Base-by-base conservation (phyloP, 805 yeast genomes). In the Wickerhamomyces bovis region DNA sequence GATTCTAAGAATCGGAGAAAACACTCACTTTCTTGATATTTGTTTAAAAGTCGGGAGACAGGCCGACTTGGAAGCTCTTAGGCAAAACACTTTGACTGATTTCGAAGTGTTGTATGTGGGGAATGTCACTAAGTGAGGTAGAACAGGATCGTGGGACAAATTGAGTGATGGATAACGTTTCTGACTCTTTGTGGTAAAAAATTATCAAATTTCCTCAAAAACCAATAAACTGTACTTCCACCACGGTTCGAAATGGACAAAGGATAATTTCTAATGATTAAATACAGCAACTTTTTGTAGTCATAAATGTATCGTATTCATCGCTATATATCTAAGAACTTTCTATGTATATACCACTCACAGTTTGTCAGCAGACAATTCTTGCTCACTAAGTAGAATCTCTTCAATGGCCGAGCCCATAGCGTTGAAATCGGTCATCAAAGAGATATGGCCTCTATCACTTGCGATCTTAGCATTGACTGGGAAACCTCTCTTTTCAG, bases 351-450 rank as follows among this genome's bases (percentile, higher is more conserved):
- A n/a, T n/a, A n/a, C n/a, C n/a, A n/a, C n/a, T n/a, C n/a, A n/a
- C n/a, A n/a, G n/a, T n/a, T n/a, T n/a, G n/a, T n/a, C n/a, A 28
- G 31, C 31, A 13, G n/a, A 4, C n/a, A 16, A 26, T 13, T n/a
- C 45, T 39, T 67, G 67, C 56, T 83, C 88, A n/a, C 77, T 84
- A 39, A 76, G 77, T 13, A 77, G 55, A 16, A 89, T 71, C 0
- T 87, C 81, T 39, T 71, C 62, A 42, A 90, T 65, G 0, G 95
- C 96, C 44, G 75, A 73, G 0, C 85, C 94, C 67, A 90, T 77
- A 3, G 80, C 78, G 20, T 76, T 76, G 10, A 85, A 56, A 65
- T 90, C 97, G 0, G 87, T 76, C 77, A 90, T 71, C 43, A 90
- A 66, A 28, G 81, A 81, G 15, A 89, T 89, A 66, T 90, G 97